phyloP scores from a whole-genome alignment of 768 basidiomycete species.

The Arthromyces matolae region DNA sequence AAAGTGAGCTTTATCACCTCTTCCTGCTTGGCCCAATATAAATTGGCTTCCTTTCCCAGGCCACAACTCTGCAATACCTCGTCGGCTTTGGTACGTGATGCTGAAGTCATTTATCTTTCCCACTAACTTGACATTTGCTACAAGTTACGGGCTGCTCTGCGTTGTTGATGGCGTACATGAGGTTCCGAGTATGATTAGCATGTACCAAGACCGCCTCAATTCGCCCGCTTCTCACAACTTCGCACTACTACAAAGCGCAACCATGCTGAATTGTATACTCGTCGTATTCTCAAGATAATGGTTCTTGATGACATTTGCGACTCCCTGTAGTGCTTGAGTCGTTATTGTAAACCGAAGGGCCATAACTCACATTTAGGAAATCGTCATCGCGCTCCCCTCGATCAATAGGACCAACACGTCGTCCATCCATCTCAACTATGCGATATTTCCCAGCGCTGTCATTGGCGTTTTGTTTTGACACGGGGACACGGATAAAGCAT shows the following conservation, averaged over 20 bases:
- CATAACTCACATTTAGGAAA: constrained; percentile 47
- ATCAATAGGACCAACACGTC: constrained; percentile 76
- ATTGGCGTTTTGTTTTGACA: constrained; percentile 24
- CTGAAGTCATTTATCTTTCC: not conserved
- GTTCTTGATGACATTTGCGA: constrained; percentile 57
- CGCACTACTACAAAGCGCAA: constrained; percentile 44
- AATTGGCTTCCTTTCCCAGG: constrained; percentile 37
- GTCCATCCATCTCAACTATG: constrained; percentile 83
- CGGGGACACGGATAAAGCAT: constrained; percentile 74
- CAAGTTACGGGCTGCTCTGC: constrained; percentile 84
- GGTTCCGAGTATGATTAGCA: constrained; percentile 51
- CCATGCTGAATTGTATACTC: constrained; percentile 64
- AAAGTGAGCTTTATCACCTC: constrained; percentile 47
- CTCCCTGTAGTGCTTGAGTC: constrained; percentile 44
- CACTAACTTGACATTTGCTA: constrained; percentile 7
- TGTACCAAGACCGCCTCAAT: constrained; percentile 1
- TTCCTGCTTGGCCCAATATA: not conserved
- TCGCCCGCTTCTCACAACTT: not conserved
- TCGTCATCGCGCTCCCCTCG: constrained; percentile 54
- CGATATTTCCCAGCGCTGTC: constrained; percentile 32
- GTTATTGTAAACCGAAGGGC: not conserved
- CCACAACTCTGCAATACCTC: constrained; percentile 81
- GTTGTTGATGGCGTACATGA: constrained; percentile 81
- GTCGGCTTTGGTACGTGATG: constrained; percentile 74
- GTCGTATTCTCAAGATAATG: constrained; percentile 51